Conservation (phyloP, 495 filamentous ascomycete species). For the Neurospora tetraspora region DNA sequence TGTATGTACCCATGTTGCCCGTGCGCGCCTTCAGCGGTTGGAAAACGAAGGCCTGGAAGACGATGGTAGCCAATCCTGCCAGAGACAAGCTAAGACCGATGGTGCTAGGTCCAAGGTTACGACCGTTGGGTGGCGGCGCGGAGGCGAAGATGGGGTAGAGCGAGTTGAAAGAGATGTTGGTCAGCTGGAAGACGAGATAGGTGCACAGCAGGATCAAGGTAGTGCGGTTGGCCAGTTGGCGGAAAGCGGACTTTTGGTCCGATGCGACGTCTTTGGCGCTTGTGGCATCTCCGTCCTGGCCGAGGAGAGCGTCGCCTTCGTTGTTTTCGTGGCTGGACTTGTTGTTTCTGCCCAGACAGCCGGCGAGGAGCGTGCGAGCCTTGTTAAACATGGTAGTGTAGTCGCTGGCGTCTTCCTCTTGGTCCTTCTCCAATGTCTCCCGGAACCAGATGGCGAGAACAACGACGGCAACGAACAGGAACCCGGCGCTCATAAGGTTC, state of each 20-base stretch:
- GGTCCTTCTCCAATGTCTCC: conserved; percentile 74
- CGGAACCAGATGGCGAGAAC: conserved; percentile 69
- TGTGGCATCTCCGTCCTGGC: conserved; percentile 17
- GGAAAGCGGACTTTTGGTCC: conserved; percentile 32
- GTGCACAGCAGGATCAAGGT: conserved; percentile 71
- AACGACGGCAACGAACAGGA: conserved; percentile 65
- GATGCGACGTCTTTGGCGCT: conserved; percentile 22
- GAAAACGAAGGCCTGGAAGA: conserved; percentile 82
- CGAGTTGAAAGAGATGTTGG: conserved; percentile 82
- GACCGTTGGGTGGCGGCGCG: conserved; percentile 60
- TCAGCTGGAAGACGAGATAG: conserved; percentile 79
- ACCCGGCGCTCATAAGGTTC: conserved; percentile 61
- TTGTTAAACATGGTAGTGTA: conserved; percentile 1
- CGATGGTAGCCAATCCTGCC: conserved; percentile 70
- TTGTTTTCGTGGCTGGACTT: conserved; percentile 28
- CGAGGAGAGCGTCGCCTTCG: conserved; percentile 14
- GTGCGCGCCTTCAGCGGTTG: conserved; percentile 66
- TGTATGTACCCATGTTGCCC: conserved; percentile 78
- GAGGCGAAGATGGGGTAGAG: conserved; percentile 87
- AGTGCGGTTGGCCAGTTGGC: conserved; percentile 59
- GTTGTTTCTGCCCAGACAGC: conserved; percentile 6
- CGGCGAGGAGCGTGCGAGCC: conserved; percentile 1
- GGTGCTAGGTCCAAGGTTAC: conserved; percentile 61
- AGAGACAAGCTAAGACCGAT: conserved; percentile 84
- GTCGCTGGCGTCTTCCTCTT: conserved; percentile 19